Conservation (phyloP, 192 early-diverging fungal genomes). For the Dispira parvispora region DNA sequence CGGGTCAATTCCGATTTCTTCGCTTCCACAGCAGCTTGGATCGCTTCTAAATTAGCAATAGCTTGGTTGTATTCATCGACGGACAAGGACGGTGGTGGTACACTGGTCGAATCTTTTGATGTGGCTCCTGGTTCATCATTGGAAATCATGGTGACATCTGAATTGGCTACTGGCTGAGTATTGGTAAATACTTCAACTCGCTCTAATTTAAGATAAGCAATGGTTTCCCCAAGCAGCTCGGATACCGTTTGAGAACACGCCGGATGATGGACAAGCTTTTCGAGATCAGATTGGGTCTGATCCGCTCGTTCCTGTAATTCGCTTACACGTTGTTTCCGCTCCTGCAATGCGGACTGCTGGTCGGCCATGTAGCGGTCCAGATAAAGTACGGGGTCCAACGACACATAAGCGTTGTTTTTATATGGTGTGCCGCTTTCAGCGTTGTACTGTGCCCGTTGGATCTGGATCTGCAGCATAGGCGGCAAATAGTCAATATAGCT, state of each 20-base stretch:
- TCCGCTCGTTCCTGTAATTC: neutral
- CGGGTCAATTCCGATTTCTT: constrained; percentile 8
- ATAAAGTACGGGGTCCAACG: constrained; percentile 40
- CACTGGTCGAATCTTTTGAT: too few relatives aligned
- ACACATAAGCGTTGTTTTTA: constrained; percentile 51
- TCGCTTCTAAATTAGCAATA: neutral
- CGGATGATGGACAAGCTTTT: too few relatives aligned
- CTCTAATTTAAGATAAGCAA: too few relatives aligned
- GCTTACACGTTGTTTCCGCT: neutral
- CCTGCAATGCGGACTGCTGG: neutral
- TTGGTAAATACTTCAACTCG: too few relatives aligned
- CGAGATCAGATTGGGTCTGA: too few relatives aligned
- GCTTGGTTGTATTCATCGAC: neutral
- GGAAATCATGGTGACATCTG: too few relatives aligned
- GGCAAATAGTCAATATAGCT: constrained; percentile 24
- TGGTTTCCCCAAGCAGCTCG: too few relatives aligned
- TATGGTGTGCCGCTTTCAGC: constrained; percentile 31
- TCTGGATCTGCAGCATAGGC: constrained; percentile 49
- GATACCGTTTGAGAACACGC: too few relatives aligned
- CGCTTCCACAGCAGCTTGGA: neutral
- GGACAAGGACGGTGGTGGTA: too few relatives aligned
- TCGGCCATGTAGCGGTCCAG: constrained; percentile 26
- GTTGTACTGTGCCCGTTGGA: constrained; percentile 56
- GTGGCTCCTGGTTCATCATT: too few relatives aligned
- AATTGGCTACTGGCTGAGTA: too few relatives aligned